phyloP scores from a whole-genome alignment of 164 flowering plant genomes.

The Umbilicus rupestris region DNA sequence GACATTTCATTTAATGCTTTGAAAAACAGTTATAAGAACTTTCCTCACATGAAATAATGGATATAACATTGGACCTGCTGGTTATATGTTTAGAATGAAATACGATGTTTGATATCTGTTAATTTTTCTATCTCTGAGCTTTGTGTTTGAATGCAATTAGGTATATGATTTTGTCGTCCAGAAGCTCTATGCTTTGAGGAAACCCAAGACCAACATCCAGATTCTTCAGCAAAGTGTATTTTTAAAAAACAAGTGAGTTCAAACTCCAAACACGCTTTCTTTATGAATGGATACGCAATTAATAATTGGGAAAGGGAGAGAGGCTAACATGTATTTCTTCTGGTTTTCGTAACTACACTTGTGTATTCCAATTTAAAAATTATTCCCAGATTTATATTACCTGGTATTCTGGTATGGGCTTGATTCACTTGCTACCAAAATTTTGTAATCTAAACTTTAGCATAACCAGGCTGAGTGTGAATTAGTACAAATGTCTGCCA shows the following conservation, averaged over 20 bases:
- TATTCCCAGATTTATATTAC: background rate
- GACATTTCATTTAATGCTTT: conserved; percentile 7
- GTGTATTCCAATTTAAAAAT: background rate
- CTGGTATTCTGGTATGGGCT: background rate
- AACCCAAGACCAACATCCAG: conserved; percentile 96
- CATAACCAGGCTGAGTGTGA: background rate
- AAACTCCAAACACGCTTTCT: background rate
- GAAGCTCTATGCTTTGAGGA: conserved; percentile 91
- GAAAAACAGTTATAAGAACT: background rate
- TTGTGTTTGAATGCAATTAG: conserved; percentile 26
- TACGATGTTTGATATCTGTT: background rate
- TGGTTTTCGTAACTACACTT: background rate
- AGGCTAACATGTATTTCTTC: background rate
- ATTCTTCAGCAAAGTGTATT: conserved; percentile 96
- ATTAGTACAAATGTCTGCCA: background rate
- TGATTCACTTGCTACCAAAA: background rate
- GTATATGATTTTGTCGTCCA: conserved; percentile 89
- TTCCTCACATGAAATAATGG: background rate
- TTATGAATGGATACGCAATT: background rate
- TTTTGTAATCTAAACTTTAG: background rate
- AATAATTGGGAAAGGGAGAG: background rate
- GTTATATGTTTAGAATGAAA: background rate
- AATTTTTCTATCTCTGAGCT: background rate
- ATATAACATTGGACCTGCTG: background rate
- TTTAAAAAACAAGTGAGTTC: conserved; percentile 83